Base-by-base conservation (phyloP, 192 early-diverging fungal species). In the Coemansia asiatica region DNA sequence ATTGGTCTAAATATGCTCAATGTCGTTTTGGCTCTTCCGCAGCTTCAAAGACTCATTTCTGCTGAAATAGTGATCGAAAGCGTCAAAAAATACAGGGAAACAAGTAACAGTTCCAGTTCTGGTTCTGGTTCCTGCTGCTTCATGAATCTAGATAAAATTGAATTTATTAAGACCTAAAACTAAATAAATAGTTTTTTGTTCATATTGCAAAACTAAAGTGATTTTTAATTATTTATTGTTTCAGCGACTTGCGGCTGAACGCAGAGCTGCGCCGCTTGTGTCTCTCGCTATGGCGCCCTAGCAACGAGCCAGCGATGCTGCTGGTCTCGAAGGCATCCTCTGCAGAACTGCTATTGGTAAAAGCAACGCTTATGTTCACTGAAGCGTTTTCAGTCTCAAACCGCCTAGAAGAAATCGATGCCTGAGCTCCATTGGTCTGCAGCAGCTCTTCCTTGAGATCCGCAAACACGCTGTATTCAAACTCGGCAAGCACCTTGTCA, bases 221-320 rank as follows among this genome's bases (percentile, higher is more conserved):
- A 63, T 54, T 29, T 23, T 53, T 22, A 28, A 40, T 29, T 26
- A 38, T 2, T 18, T 53, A 63, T 53, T 54, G 25, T 21, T 71
- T 75, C 6, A 60, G 38, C n/a, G 78, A 81, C 64, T 75, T 81
- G 63, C 78, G 78, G 46, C 78, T 81, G 31, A 69, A 66, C 25
- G 66, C 78, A 31, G 78, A 81, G 18, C 65, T 74, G 3, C 72
- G 65, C 26, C 78, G 78, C 27, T 51, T 44, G 56, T 81, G 78
- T n/a, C 67, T 60, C 40, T 78, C 75, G 46, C 65, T 50, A n/a
- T 59, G 61, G 44, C 58, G 62, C 7, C 69, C 61, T 50, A 40
- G 68, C 29, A 57, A 9, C 53, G 66, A 68, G 29, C 69, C 78
- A 12, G 56, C 63, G n/a, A 81, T 63, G 53, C 78, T 81, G 2